phyloP scores from a whole-genome alignment of 148 eudicot genomes.

The Vaccinium vitisidaea region DNA sequence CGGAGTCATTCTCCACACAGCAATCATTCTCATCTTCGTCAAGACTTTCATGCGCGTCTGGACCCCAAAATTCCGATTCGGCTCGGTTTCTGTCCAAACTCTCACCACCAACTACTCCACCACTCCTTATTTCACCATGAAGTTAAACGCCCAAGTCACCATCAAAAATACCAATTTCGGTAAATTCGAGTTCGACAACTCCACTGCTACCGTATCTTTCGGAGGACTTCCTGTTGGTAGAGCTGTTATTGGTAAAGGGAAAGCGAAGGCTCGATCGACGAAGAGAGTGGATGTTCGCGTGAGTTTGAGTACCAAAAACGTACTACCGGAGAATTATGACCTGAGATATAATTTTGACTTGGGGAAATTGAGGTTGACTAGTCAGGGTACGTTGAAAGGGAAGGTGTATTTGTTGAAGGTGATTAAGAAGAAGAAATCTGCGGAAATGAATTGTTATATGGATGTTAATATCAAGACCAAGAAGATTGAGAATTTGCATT shows the following conservation, averaged over 20 bases:
- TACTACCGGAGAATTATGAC: neutral
- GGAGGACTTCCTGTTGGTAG: neutral
- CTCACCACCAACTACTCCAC: neutral
- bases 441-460: constrained; percentile 19
- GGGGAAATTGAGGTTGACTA: constrained; percentile 20
- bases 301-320: neutral
- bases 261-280: constrained; percentile 10
- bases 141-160: constrained; percentile 16
- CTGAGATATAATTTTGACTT: constrained; percentile 2
- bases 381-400: constrained; percentile 14
- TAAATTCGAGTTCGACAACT: neutral
- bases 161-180: constrained; percentile 23
- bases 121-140: constrained; percentile 15
- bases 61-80: constrained; percentile 12
- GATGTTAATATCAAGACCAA: neutral
- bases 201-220: neutral
- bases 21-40: constrained; percentile 2
- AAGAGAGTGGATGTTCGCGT: constrained; percentile 18
- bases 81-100: neutral
- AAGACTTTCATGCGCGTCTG: neutral
- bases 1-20: constrained; percentile 2
- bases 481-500: constrained; percentile 3
- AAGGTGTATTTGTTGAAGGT: constrained; percentile 18
- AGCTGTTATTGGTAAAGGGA: neutral
- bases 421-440: constrained; percentile 21